Base-by-base conservation (phyloP, 805 yeast species). In the Pichia gijzeniarum region DNA sequence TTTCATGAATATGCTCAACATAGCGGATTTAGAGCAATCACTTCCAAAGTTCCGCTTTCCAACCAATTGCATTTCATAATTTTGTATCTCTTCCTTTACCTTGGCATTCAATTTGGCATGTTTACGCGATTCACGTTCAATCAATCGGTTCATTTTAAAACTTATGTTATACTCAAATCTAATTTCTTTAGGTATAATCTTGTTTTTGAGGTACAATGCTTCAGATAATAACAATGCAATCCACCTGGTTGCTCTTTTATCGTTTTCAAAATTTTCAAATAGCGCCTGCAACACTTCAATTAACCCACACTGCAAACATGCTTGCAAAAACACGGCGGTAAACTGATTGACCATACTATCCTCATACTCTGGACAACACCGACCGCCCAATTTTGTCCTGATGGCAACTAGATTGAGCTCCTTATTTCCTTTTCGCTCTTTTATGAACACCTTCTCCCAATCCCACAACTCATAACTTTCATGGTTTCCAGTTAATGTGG, bases 171-270 rank as follows among this genome's bases (percentile, higher is more conserved):
- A 41, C 17, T 53, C 43, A 1, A 50, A 48, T 14, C 69, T 53
- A 10, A 74, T 58, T 22, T 71, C 73, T 2, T 62, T 63, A 0
- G 90, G 89, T 1, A 85, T 59, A 6, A 83, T 57, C 35, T 68
- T 70, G 35, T 74, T 70, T 2, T 85, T 70, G 42, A 84, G 55
- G 45, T 71, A 70, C 31, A 74, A 65, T 13, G 87, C 69, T 54
- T 85, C 88, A 0, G 87, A 73, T 3, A 85, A 57, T 9, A 91
- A 67, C 18, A 74, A 65, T 5, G 85, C 74, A 0, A 89, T 82
- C 60, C 85, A 85, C 4, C 75, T 61, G 32, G 72, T 60, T 49
- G 68, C 72, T 17, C 65, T 60, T n/a, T 61, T 69, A 55, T 80
- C 77, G 13, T 65, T 55, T 20, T 38, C 43, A 12, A 44, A 39